Evolutionary conservation across 345 rosid genomes (phyloP).

Genomic region (Balakata baccata): DNA sequence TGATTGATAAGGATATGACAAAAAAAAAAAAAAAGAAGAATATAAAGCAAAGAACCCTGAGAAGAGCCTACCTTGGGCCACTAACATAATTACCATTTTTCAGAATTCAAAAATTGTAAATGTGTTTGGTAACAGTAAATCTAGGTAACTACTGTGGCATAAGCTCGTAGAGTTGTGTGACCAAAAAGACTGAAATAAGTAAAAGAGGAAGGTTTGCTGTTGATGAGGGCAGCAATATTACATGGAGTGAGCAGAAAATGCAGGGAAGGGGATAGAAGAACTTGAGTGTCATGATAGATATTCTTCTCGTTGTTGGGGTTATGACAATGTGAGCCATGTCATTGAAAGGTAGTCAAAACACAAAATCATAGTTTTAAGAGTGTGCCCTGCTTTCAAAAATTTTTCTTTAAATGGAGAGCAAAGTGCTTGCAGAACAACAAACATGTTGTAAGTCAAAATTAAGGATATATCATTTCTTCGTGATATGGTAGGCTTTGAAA

Average conservation of each 20-base stretch:
- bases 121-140: background rate
- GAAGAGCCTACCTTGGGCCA: background rate
- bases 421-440: no score
- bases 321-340: no score
- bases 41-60: background rate
- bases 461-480: no score
- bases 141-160: background rate
- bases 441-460: no score
- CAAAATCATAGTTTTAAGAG: no score
- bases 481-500: no score
- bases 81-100: background rate
- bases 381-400: no score
- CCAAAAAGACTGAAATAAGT: background rate
- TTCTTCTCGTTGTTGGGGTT: no score
- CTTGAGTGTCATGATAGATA: background rate
- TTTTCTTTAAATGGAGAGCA: no score
- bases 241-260: background rate
- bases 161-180: background rate
- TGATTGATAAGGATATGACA: background rate
- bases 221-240: background rate
- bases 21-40: background rate
- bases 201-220: background rate
- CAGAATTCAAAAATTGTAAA: background rate
- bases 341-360: no score
- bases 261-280: background rate